These are phyloP conservation scores for Talaromyces albobiverticillius DNA, from an alignment of 2,329 filamentous ascomycete species.

Conservation along the genomic window DNA sequence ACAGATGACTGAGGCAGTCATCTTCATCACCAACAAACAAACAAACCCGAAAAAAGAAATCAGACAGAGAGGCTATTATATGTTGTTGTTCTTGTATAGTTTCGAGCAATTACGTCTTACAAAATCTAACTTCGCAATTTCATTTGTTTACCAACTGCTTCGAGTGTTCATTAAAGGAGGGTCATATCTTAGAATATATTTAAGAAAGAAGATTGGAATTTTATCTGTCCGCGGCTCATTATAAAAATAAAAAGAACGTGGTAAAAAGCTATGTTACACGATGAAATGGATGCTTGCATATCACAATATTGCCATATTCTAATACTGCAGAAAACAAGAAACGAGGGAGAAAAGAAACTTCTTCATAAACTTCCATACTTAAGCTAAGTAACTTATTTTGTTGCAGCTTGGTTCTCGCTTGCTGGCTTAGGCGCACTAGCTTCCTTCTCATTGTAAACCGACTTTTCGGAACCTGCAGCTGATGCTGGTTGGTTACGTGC, in stretches of 20 bases:
- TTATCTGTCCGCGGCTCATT: background rate
- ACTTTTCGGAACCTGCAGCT: conserved; percentile 36
- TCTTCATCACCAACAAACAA: background rate
- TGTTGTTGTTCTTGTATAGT: conserved; percentile 14
- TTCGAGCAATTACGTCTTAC: conserved; percentile 10
- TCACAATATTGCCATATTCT: background rate
- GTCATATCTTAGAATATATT: background rate
- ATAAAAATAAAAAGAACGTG: background rate
- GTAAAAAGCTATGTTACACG: background rate
- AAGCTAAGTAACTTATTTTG: conserved; percentile 25
- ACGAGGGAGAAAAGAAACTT: background rate
- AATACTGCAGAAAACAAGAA: background rate
- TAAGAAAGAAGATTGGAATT: background rate
- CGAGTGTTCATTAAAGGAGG: background rate
- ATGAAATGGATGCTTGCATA: background rate
- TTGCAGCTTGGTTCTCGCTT: conserved; percentile 48
- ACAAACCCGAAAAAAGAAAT: background rate
- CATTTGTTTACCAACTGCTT: conserved; percentile 1
- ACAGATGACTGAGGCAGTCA: background rate
- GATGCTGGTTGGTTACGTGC: conserved; percentile 38
- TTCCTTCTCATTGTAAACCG: conserved; percentile 32
- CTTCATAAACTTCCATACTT: background rate
- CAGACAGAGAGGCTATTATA: background rate
- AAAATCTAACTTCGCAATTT: conserved; percentile 3
- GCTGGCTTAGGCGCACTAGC: conserved; percentile 42